Conservation (phyloP, 306 rosid genomes). For the Carpinus viminea region DNA sequence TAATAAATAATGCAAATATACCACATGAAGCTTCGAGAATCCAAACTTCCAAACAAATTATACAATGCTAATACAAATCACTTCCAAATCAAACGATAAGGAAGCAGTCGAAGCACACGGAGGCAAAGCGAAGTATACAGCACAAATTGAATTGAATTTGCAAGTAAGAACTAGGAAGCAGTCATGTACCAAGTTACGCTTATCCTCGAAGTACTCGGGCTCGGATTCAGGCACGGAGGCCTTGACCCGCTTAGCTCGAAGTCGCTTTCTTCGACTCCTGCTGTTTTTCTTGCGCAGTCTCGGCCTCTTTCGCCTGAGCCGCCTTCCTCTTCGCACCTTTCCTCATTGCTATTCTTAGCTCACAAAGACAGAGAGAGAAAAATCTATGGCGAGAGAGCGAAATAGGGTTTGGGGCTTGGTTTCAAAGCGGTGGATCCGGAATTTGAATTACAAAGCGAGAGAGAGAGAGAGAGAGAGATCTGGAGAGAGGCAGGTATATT, state of each 20-base stretch:
- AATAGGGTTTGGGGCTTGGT: constrained; percentile 44
- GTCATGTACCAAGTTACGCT: constrained; percentile 50
- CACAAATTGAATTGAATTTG: neutral
- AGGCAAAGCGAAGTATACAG: neutral
- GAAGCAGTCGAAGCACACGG: neutral
- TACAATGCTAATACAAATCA: neutral
- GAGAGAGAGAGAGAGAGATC: neutral
- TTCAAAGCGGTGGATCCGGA: constrained; percentile 57
- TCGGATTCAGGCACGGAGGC: constrained; percentile 44
- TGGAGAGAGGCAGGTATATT: neutral
- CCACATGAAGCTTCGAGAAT: neutral
- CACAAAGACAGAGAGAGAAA: neutral
- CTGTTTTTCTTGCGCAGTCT: constrained; percentile 26
- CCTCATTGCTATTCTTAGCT: constrained; percentile 34
- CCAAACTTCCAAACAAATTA: neutral
- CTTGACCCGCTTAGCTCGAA: constrained; percentile 54
- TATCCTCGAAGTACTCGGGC: constrained; percentile 51
- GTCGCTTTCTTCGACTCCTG: constrained; percentile 31
- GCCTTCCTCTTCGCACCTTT: constrained; percentile 59
- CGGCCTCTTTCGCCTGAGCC: constrained; percentile 30
- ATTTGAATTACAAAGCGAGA: constrained; percentile 28
- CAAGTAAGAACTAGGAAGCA: neutral
- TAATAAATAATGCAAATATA: neutral
- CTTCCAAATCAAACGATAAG: neutral
- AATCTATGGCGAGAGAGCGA: constrained; percentile 12